Evolutionary conservation across 345 rosid species (phyloP), one percentile per base, ranked within the genome.

Genomic region (Mangifera indica): DNA sequence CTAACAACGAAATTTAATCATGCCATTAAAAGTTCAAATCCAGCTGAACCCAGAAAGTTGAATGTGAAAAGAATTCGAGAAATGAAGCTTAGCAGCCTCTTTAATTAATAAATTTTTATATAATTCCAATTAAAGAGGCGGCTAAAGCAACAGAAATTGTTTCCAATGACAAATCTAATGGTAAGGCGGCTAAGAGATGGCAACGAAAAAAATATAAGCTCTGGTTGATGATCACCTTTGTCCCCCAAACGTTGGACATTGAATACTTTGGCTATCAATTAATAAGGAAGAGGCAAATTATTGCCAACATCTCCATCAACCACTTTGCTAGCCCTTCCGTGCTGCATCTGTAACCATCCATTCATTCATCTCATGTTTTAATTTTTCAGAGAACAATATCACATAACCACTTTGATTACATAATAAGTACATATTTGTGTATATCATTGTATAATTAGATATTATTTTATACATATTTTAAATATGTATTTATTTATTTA

Each of bases 171-270:
- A 0, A 10, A 67, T 67, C n/a, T 54, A 34, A 54, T 69, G 24
- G 40, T 13, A 24, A 40, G 72, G 37, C 21, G 52, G 62, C 40
- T 13, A 67, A 0, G 9, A 37, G 1, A 37, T 52, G 71, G 46
- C 12, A 32, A 54, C 54, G 13, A 37, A 49, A 48, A 48, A 49
- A 21, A 26, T 58, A 20, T 14, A 74, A 60, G 77, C 4, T 40
- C 18, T 20, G 22, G 37, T 60, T 29, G 37, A 55, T 4, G 73
- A 70, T 71, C 53, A 25, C 53, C 51, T 55, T 37, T 53, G 62
- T 59, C 66, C 42, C 71, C 55, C 40, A 69, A 12, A 5, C 49
- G 63, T 7, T 63, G 24, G 46, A 54, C 76, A 62, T 67, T 49
- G 15, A 15, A 13, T 46, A 48, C 68, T 57, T 60, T 51, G 57